Percentiles rank a stretch among this genome's conserved stretches.
phyloP scores from a whole-genome alignment of 2,329 filamentous ascomycete genomes.

The Scopulariopsis brevicaulis region DNA sequence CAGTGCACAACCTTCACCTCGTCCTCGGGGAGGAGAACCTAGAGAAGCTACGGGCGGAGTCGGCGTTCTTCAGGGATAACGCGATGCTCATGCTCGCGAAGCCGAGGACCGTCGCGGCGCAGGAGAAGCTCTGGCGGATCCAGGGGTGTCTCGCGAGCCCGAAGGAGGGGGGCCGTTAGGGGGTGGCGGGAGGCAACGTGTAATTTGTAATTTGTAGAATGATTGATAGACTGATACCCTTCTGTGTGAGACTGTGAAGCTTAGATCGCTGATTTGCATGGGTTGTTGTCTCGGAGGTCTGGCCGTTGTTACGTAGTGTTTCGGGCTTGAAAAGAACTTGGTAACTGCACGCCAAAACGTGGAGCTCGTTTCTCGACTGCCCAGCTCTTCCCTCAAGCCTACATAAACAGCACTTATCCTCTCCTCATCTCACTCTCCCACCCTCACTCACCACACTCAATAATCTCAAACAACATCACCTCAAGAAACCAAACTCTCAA shows the following conservation, averaged over 20 bases:
- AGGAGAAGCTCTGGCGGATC: slow-evolving; percentile 33
- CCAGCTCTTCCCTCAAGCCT: background rate
- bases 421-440: background rate
- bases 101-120: slow-evolving; percentile 19
- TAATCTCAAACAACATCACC: background rate
- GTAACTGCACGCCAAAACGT: no score
- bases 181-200: no score
- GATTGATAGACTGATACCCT: no score
- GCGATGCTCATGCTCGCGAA: slow-evolving; percentile 19
- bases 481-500: background rate
- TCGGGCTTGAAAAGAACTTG: no score
- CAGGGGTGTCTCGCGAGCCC: slow-evolving; percentile 28
- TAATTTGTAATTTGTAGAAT: no score
- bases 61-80: slow-evolving; percentile 9
- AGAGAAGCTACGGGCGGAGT: slow-evolving; percentile 13
- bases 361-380: no score
- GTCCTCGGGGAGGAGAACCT: slow-evolving; percentile 29
- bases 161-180: no score
- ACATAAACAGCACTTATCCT: no score
- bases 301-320: no score
- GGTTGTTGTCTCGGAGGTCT: no score
- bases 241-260: no score
- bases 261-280: no score
- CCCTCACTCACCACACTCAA: background rate
- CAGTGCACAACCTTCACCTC: slow-evolving; percentile 31